Percentiles rank a stretch among this genome's conserved stretches.
Conservation (phyloP, 2,329 filamentous ascomycete genomes). For the Cladosporium halotolerans region DNA sequence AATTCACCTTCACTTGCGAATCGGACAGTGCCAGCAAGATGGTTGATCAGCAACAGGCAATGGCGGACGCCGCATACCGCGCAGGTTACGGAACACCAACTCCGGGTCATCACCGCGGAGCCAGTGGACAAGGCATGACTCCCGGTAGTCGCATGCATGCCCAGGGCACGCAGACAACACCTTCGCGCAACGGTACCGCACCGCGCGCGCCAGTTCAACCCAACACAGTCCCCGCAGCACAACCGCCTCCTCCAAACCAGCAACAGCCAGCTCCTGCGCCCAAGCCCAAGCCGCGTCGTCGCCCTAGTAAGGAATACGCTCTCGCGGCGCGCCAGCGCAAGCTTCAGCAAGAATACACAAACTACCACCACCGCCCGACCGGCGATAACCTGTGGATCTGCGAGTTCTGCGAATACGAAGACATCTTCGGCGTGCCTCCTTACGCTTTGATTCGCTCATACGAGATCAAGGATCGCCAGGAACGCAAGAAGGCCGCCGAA, state of each 20-base stretch:
- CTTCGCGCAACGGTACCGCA: constrained; percentile 1
- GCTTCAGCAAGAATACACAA: constrained; percentile 68
- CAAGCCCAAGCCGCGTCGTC: constrained; percentile 55
- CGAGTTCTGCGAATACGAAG: constrained; percentile 96
- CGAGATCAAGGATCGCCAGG: constrained; percentile 85
- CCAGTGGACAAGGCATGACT: not conserved
- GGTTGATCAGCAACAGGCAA: constrained; percentile 36
- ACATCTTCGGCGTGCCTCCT: constrained; percentile 84
- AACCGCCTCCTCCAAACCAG: constrained; percentile 20
- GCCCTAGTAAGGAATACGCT: constrained; percentile 62
- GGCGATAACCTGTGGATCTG: constrained; percentile 85
- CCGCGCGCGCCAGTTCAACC: constrained; percentile 7
- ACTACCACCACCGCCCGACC: constrained; percentile 65
- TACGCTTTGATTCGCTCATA: constrained; percentile 82
- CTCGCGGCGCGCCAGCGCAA: constrained; percentile 71
- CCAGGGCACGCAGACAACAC: constrained; percentile 25
- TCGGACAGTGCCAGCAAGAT: constrained; percentile 77
- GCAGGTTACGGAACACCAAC: constrained; percentile 6
- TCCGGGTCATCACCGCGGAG: constrained; percentile 1
- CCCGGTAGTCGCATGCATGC: constrained; percentile 1
- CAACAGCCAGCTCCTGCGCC: constrained; percentile 34
- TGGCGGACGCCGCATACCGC: constrained; percentile 16
- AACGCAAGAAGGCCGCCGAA: constrained; percentile 78
- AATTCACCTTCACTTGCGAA: constrained; percentile 96
- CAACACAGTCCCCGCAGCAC: constrained; percentile 1